A percentile compares a stretch with the other conserved stretches of the same genome.
Conservation (phyloP, 257 asterid species). For the Buddleja alternifolia region DNA sequence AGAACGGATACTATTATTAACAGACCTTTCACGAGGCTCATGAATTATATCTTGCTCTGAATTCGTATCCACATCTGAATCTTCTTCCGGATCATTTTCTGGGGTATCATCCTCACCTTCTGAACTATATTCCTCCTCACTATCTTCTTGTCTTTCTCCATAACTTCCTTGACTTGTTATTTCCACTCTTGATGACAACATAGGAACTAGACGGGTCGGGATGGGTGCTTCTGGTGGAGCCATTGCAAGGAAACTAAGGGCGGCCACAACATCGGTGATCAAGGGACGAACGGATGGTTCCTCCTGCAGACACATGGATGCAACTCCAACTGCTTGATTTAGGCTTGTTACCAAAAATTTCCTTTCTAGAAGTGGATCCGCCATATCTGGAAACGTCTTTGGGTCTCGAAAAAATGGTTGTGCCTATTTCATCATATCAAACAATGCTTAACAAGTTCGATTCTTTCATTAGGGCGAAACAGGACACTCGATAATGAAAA, state of each 20-base stretch:
- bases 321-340: slow-evolving; percentile 82
- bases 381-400: slow-evolving; percentile 73
- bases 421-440: slow-evolving; percentile 47
- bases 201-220: slow-evolving; percentile 40
- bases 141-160: neutral
- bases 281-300: slow-evolving; percentile 84
- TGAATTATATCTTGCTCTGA: no score
- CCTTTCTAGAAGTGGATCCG: slow-evolving; percentile 64
- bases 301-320: slow-evolving; percentile 90
- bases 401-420: slow-evolving; percentile 69
- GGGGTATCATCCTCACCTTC: neutral
- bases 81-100: no score
- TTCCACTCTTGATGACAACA: slow-evolving; percentile 40
- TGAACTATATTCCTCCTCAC: neutral
- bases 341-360: slow-evolving; percentile 58
- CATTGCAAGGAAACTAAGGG: slow-evolving; percentile 62
- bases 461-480: neutral
- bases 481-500: neutral
- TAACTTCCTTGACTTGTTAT: neutral
- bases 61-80: no score
- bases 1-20: no score
- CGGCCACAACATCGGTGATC: slow-evolving; percentile 69
- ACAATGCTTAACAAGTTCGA: slow-evolving; percentile 22
- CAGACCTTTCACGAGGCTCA: no score
- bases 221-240: slow-evolving; percentile 50